Conservation (phyloP, 192 early-diverging fungal species). For the Coemansia sp. region DNA sequence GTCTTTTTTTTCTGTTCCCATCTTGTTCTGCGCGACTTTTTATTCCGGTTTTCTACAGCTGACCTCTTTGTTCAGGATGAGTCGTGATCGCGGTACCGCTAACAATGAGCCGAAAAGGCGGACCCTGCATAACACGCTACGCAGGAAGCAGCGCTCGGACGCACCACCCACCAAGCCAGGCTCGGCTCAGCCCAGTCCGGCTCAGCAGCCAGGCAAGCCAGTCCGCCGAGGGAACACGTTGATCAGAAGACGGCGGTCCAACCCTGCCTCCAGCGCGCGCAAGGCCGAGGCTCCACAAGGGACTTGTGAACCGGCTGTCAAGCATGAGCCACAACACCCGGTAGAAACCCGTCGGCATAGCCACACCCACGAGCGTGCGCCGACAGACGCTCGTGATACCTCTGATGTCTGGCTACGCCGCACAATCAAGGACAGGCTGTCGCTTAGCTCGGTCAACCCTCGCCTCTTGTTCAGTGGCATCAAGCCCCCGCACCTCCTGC, state of each 20-base stretch:
- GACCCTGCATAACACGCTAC: background rate
- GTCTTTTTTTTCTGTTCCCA: background rate
- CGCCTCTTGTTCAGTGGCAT: slow-evolving; percentile 10
- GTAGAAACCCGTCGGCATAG: background rate
- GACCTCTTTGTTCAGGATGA: background rate
- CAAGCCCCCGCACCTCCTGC: slow-evolving; percentile 18
- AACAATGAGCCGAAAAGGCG: slow-evolving; percentile 1
- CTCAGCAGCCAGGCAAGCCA: background rate
- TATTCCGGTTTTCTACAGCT: background rate
- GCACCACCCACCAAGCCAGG: background rate
- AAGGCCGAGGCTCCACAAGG: background rate
- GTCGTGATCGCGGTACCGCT: background rate
- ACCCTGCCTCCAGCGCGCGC: background rate
- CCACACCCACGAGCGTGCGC: slow-evolving; percentile 1
- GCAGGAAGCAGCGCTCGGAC: background rate
- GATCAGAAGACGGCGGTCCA: background rate
- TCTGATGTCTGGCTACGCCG: slow-evolving; percentile 14
- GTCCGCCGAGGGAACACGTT: background rate
- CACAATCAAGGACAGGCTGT: slow-evolving; percentile 11
- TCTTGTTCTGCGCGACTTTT: background rate
- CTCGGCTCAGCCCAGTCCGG: background rate
- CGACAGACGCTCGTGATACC: slow-evolving; percentile 5
- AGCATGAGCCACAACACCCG: background rate
- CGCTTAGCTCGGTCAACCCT: slow-evolving; percentile 6
- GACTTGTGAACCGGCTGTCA: background rate